phyloP scores from a whole-genome alignment of 164 flowering plant species.

The Macadamia integrifolia region DNA sequence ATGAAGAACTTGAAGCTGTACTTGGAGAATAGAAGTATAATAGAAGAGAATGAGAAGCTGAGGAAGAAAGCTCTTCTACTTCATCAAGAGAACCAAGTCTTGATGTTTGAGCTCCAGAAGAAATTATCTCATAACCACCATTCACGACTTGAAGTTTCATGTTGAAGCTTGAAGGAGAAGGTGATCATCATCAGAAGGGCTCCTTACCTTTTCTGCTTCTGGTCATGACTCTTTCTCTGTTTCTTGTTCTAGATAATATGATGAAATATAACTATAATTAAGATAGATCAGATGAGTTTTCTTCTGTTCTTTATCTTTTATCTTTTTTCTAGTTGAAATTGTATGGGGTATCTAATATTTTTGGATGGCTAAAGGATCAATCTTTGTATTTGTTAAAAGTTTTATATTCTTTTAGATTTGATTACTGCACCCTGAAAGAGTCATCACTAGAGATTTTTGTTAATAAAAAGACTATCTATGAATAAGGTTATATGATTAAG shows the following conservation, averaged over 20 bases:
- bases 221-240: neutral
- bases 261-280: neutral
- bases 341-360: neutral
- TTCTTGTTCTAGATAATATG: neutral
- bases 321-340: neutral
- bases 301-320: neutral
- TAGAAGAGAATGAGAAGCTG: constrained; percentile 47
- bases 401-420: too few species aligned
- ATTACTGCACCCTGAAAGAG: too few species aligned
- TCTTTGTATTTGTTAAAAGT: too few species aligned
- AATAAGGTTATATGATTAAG: too few species aligned
- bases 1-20: constrained; percentile 51
- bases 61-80: constrained; percentile 43
- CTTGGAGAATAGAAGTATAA: constrained; percentile 50
- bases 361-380: too few species aligned
- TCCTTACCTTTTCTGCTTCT: neutral
- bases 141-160: neutral
- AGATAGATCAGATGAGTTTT: neutral
- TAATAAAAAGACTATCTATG: too few species aligned
- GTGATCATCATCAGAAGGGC: neutral
- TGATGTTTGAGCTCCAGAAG: constrained; percentile 33
- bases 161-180: neutral
- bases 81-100: constrained; percentile 41
- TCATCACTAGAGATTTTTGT: too few species aligned
- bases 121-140: constrained; percentile 12